These are phyloP conservation scores for Paraconiothyrium brasiliense DNA, from an alignment of 2,329 filamentous ascomycete species.

Conservation along the genomic window DNA sequence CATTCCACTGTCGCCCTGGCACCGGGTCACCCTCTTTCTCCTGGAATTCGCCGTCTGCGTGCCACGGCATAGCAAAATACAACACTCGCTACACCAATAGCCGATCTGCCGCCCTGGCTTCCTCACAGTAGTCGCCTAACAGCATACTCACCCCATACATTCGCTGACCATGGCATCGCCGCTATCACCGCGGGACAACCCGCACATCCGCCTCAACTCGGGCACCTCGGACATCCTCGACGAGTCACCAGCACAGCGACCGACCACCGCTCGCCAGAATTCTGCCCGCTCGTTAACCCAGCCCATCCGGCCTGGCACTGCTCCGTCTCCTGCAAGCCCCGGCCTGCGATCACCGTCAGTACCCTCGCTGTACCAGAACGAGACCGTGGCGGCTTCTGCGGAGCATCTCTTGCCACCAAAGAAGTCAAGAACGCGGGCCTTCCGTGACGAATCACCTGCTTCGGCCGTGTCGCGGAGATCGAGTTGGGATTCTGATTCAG, in stretches of 20 bases:
- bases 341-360: constrained; percentile 34
- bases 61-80: constrained; percentile 34
- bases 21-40: constrained; percentile 30
- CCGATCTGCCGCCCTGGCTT: constrained; percentile 30
- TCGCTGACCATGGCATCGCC: constrained; percentile 42
- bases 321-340: constrained; percentile 30
- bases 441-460: constrained; percentile 61
- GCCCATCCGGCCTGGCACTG: constrained; percentile 48
- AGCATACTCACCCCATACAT: constrained; percentile 40
- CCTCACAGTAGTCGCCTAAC: constrained; percentile 30
- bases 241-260: constrained; percentile 38
- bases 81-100: constrained; percentile 37
- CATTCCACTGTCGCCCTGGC: constrained; percentile 40
- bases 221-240: constrained; percentile 62
- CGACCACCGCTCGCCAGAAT: constrained; percentile 51
- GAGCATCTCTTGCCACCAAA: constrained; percentile 62
- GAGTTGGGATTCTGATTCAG: constrained; percentile 70
- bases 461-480: constrained; percentile 69
- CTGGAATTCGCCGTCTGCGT: constrained; percentile 40
- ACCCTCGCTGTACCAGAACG: constrained; percentile 47
- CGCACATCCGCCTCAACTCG: constrained; percentile 72
- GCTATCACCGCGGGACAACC: constrained; percentile 49
- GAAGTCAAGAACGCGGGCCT: constrained; percentile 59
- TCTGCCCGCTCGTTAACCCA: constrained; percentile 58
- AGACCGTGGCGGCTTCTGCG: constrained; percentile 54